Conservation (phyloP, 768 basidiomycete genomes). For the Mrakia frigida region DNA sequence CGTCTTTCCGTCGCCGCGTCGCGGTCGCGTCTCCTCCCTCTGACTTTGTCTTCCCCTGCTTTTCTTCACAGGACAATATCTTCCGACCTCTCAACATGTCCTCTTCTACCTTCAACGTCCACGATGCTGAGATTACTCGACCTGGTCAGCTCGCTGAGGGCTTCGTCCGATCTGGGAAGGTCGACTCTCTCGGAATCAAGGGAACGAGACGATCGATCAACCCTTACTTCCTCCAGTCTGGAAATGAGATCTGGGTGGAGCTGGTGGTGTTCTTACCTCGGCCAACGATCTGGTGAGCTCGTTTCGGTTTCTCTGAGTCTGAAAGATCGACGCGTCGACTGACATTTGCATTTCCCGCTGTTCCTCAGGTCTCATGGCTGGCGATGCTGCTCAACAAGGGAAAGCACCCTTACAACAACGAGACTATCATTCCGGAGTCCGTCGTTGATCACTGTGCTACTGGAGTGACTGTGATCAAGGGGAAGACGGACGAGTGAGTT, state of each 20-base stretch:
- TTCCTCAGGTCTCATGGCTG: conserved; percentile 1
- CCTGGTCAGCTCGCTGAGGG: conserved; percentile 8
- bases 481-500: conserved; percentile 12
- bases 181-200: not conserved
- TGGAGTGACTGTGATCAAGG: not conserved
- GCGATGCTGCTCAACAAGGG: conserved; percentile 20
- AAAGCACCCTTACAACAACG: conserved; percentile 19
- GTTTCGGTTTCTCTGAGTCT: not conserved
- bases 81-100: conserved; percentile 7
- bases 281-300: conserved; percentile 17
- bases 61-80: conserved; percentile 4
- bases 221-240: conserved; percentile 16
- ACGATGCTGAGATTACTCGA: not conserved
- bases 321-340: not conserved
- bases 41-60: too few relatives aligned
- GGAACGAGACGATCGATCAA: not conserved
- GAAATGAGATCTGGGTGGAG: conserved; percentile 24
- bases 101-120: conserved; percentile 8
- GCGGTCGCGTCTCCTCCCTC: not conserved
- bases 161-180: conserved; percentile 1
- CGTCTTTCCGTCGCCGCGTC: too few relatives aligned
- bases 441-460: not conserved
- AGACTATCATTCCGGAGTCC: conserved; percentile 16
- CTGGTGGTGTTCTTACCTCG: conserved; percentile 8
- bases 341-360: not conserved